Base-by-base conservation (phyloP, 2,329 filamentous ascomycete genomes). In the Talaromyces sp. region DNA sequence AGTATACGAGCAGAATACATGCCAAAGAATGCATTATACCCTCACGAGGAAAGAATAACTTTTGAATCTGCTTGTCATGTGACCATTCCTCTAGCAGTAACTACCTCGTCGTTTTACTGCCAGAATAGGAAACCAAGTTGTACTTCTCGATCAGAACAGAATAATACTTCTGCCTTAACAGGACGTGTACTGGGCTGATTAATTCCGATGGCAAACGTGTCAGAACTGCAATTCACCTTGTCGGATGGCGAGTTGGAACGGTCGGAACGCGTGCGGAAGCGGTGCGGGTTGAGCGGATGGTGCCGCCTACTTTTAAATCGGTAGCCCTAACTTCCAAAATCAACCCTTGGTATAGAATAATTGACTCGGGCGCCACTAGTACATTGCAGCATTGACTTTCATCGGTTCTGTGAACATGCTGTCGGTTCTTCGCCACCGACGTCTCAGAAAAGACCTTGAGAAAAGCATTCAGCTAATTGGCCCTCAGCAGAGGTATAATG, bases 371-470 rank as follows among this genome's bases (percentile, higher is more conserved):
- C 24, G 4, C 54, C 27, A 14, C 24, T 19, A 56, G 9, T n/a
- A 11, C 43, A 26, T 11, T 26, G 26, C 8, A 49, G n/a, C 19
- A 49, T 8, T 49, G 19, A 8, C n/a, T 24, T 49, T 9, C 24
- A 8, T 11, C 43, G 43, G 24, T 24, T 17, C n/a, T 49, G 4
- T 24, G n/a, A 11, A 49, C 10, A 56, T 56, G 54, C 29, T 46
- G 21, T 56, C 54, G 1, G 27, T 56, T 43, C 35, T 56, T 56
- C 54, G 54, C 54, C 43, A 56, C 38, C 32, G 54, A 43, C 32
- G 26, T 26, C 54, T 56, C 26, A 56, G 35, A 9, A 32, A 56
- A 35, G 54, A 56, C 17, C 54, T 56, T 19, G 54, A 56, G 54
- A 56, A 56, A 35, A 56, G 35, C 35, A 56, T 56, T 38, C 54